Base-by-base conservation (phyloP, 805 yeast species). In the Zygosaccharomyces gambellarensis region DNA sequence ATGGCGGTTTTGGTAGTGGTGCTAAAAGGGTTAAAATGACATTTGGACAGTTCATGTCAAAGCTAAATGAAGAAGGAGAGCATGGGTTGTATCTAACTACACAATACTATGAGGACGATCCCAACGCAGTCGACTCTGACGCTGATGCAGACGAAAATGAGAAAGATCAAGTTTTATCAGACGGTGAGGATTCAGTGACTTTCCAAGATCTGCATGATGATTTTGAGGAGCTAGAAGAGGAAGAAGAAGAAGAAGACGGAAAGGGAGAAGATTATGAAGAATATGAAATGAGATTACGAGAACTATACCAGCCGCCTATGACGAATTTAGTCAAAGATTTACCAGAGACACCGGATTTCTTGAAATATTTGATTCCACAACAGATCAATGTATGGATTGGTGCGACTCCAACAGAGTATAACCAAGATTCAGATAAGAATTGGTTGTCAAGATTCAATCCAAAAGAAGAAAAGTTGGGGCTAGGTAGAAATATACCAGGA, bases 361-460 rank as follows among this genome's bases (percentile, higher is more conserved):
- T 81, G 48, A 57, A 65, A 7, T 62, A 58, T 2, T 62, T 83
- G 10, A 64, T 77, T 1, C 81, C 90, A 1, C 90, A 85, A 62
- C 90, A 85, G 60, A 80, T 85, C 30, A 85, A 85, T 59, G 65
- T 85, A 5, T 85, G 92, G 92, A 73, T 83, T 68, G 90, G 90
- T 1, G 64, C 72, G 1, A 61, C 73, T 3, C 50, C 58, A 2
- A 51, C 60, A 3, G 49, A 45, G 17, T 42, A 54, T 10, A 43
- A 43, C 22, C 28, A 46, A 1, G 56, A 52, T 10, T 42, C 50
- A n/a, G 48, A 51, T 44, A 45, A 51, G 4, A 36, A 25, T 9
- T 55, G 54, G 48, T 48, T 54, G 30, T 45, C 51, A 40, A 36
- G 53, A 36, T 62, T 67, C 7, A 60, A 65, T 21, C 45, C 51